These are phyloP conservation scores for Nissolia schottii DNA, from an alignment of 306 rosid genomes.

Conservation along the genomic window DNA sequence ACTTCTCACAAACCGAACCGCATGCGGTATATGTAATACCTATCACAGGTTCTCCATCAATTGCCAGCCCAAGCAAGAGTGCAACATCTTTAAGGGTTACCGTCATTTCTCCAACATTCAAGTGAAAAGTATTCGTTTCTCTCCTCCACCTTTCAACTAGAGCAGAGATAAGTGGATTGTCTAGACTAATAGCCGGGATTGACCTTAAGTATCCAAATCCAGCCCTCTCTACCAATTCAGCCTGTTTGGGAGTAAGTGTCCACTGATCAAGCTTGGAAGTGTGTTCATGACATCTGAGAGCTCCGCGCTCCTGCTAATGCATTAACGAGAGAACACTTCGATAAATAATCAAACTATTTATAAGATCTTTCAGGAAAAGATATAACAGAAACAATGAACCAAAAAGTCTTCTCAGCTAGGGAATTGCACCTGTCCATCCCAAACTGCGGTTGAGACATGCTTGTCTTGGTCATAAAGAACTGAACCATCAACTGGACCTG, in stretches of 20 bases:
- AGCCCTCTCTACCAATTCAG: slow-evolving; percentile 80
- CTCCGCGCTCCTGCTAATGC: slow-evolving; percentile 88
- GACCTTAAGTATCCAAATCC: slow-evolving; percentile 86
- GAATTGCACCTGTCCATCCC: slow-evolving; percentile 95
- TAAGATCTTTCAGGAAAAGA: not conserved
- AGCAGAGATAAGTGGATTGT: slow-evolving; percentile 95
- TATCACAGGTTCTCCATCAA: slow-evolving; percentile 94
- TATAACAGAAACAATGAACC: not conserved
- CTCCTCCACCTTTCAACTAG: slow-evolving; percentile 99
- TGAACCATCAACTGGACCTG: slow-evolving; percentile 89
- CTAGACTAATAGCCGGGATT: slow-evolving; percentile 96
- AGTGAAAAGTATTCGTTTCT: slow-evolving; percentile 97
- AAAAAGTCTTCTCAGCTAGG: slow-evolving; percentile 2
- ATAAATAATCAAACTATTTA: not conserved
- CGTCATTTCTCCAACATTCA: slow-evolving; percentile 94
- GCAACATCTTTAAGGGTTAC: slow-evolving; percentile 91
- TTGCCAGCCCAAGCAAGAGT: slow-evolving; percentile 85
- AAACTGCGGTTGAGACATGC: slow-evolving; percentile 93
- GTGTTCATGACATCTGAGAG: slow-evolving; percentile 98
- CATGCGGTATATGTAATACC: slow-evolving; percentile 88
- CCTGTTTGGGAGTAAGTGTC: slow-evolving; percentile 67
- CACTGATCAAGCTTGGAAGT: slow-evolving; percentile 98
- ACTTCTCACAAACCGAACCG: slow-evolving; percentile 74
- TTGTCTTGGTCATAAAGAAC: slow-evolving; percentile 97
- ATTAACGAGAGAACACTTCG: slow-evolving; percentile 3